phyloP scores from a whole-genome alignment of 805 yeast species.

The Yamadazyma phyllophila region DNA sequence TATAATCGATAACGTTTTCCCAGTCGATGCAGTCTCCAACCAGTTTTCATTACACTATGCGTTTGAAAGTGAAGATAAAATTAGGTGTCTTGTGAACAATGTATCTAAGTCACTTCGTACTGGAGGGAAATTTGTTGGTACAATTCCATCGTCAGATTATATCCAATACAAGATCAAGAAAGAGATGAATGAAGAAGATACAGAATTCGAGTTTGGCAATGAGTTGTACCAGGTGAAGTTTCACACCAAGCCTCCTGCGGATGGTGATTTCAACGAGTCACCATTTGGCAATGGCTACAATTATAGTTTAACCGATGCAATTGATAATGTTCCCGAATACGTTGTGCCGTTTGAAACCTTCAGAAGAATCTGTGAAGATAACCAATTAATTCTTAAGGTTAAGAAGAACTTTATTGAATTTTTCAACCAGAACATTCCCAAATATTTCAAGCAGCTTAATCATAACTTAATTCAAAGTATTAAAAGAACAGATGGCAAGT shows the following conservation, averaged over 20 bases:
- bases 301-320: constrained; percentile 86
- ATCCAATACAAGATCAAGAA: constrained; percentile 58
- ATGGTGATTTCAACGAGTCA: constrained; percentile 60
- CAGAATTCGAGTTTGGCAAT: constrained; percentile 64
- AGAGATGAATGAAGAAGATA: constrained; percentile 17
- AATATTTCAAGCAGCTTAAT: constrained; percentile 54
- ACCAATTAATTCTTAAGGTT: constrained; percentile 67
- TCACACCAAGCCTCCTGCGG: constrained; percentile 72
- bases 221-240: constrained; percentile 78
- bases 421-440: constrained; percentile 76
- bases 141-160: constrained; percentile 89
- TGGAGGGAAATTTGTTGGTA: constrained; percentile 91
- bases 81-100: constrained; percentile 68
- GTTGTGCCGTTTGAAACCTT: constrained; percentile 92
- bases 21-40: constrained; percentile 83
- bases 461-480: constrained; percentile 68
- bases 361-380: constrained; percentile 79
- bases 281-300: constrained; percentile 84
- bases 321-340: constrained; percentile 94
- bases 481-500: constrained; percentile 71
- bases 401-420: constrained; percentile 78
- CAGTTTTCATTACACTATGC: constrained; percentile 97
- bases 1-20: constrained; percentile 59
- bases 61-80: constrained; percentile 79
- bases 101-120: constrained; percentile 69